phyloP scores from a whole-genome alignment of 768 basidiomycete genomes.

The Podaxis rugospora region DNA sequence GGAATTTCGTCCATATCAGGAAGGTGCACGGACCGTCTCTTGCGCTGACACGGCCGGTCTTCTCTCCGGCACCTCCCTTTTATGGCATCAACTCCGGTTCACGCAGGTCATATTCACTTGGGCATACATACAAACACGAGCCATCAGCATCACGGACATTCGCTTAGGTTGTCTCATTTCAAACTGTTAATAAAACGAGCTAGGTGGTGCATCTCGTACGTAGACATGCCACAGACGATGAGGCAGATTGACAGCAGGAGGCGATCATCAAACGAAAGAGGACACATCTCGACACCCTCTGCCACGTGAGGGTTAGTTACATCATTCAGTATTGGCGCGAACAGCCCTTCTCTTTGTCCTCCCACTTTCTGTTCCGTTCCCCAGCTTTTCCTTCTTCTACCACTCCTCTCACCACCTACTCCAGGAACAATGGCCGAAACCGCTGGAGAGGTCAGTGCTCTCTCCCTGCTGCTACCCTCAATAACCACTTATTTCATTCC shows the following conservation, averaged over 20 bases:
- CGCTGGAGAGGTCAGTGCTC: constrained; percentile 23
- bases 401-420: background rate
- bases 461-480: too few species aligned
- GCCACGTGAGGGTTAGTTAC: constrained; percentile 6
- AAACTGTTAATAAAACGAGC: too few species aligned
- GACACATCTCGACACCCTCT: background rate
- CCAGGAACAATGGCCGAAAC: constrained; percentile 18
- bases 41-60: background rate
- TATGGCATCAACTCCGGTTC: background rate
- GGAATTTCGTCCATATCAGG: constrained; percentile 4
- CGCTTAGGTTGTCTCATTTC: too few species aligned
- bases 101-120: too few species aligned
- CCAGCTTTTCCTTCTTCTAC: background rate
- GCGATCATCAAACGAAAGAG: background rate
- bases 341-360: background rate
- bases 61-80: background rate
- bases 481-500: constrained; percentile 3
- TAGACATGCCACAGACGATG: too few species aligned
- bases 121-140: too few species aligned
- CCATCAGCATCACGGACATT: too few species aligned
- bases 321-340: constrained; percentile 2
- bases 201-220: too few species aligned
- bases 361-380: background rate
- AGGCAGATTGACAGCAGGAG: too few species aligned
- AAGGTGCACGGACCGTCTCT: constrained; percentile 9